Evolutionary conservation across 2,329 filamentous ascomycete species (phyloP).

Genomic region (Fusarium setosum): DNA sequence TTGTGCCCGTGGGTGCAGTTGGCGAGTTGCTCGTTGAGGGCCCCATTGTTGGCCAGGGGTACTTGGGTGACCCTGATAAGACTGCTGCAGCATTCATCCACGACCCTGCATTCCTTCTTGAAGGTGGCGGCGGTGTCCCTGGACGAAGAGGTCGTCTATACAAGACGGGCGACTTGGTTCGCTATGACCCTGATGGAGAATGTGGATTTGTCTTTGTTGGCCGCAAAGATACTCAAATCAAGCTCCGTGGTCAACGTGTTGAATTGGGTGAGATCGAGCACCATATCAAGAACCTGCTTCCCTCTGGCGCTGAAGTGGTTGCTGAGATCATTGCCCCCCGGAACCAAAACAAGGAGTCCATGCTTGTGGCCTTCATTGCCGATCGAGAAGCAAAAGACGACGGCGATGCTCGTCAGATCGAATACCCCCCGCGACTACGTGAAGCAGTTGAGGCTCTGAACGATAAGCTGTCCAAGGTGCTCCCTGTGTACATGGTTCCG

Average conservation of each 20-base stretch:
- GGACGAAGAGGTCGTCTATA: conserved; percentile 62
- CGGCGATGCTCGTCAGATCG: conserved; percentile 30
- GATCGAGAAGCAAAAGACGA: conserved; percentile 32
- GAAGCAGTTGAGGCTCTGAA: conserved; percentile 30
- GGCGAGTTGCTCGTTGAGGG: conserved; percentile 68
- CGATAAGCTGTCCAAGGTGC: conserved; percentile 34
- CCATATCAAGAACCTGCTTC: conserved; percentile 55
- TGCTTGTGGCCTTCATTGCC: conserved; percentile 40
- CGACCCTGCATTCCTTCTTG: conserved; percentile 63
- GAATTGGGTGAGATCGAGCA: conserved; percentile 68
- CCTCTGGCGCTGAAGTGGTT: conserved; percentile 54
- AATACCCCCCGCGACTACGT: conserved; percentile 33
- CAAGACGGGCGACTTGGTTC: conserved; percentile 70
- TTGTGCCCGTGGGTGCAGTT: conserved; percentile 60
- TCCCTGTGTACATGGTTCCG: conserved; percentile 40
- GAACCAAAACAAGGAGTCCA: conserved; percentile 46
- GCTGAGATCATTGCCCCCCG: conserved; percentile 60
- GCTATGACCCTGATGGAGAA: conserved; percentile 63
- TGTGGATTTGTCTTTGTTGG: conserved; percentile 68
- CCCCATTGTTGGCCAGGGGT: conserved; percentile 71
- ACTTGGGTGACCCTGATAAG: conserved; percentile 68
- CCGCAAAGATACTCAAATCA: conserved; percentile 75
- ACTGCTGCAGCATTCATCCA: conserved; percentile 69
- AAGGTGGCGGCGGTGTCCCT: conserved; percentile 47
- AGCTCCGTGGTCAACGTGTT: conserved; percentile 73